These are phyloP conservation scores for Paramecium sonneborni DNA, from an alignment of 73 alveolate species.

Conservation along the genomic window DNA sequence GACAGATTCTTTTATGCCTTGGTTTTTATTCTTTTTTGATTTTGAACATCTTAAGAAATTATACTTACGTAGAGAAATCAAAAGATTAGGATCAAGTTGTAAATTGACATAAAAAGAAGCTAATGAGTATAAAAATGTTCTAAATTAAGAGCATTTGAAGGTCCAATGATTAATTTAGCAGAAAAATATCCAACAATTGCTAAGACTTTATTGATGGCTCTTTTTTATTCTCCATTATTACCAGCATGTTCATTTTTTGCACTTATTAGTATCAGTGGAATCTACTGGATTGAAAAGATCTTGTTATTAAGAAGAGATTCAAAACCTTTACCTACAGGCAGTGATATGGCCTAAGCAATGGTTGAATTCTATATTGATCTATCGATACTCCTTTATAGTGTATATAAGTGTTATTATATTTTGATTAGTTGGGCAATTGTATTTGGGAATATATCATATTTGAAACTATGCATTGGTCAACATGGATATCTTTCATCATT, in stretches of 20 bases:
- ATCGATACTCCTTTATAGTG: background rate
- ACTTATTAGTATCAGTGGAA: background rate
- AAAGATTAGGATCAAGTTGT: background rate
- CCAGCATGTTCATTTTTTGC: background rate
- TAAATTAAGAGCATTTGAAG: conserved; percentile 32
- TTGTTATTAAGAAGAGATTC: conserved; percentile 10
- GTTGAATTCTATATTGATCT: conserved; percentile 25
- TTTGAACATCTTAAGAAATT: background rate
- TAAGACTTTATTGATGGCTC: conserved; percentile 33
- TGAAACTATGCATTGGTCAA: background rate
- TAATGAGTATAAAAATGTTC: background rate
- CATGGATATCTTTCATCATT: background rate
- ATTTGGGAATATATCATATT: background rate
- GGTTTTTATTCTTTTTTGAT: background rate
- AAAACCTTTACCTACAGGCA: conserved; percentile 5
- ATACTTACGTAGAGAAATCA: background rate
- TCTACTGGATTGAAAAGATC: conserved; percentile 3
- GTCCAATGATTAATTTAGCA: background rate
- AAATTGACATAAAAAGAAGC: conserved; percentile 14
- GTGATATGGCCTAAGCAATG: conserved; percentile 4
- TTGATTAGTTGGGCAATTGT: background rate
- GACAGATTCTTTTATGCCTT: background rate
- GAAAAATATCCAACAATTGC: background rate
- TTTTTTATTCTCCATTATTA: background rate
- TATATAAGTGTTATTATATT: background rate